phyloP scores from a whole-genome alignment of 371 early-diverging fungal species.

The Mortierella sp. region DNA sequence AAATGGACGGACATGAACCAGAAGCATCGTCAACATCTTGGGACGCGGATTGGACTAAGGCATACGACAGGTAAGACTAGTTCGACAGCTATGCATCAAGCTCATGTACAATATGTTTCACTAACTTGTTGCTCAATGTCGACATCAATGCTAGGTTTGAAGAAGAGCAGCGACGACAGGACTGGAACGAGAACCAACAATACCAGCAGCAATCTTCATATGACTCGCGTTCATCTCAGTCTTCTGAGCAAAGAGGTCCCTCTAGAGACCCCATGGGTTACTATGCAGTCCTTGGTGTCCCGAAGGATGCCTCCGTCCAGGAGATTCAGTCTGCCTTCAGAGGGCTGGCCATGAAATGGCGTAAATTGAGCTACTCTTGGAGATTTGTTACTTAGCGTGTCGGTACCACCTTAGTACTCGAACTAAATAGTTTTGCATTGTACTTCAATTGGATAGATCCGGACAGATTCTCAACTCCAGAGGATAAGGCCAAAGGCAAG shows the following conservation, averaged over 20 bases:
- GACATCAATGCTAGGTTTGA: constrained; percentile 55
- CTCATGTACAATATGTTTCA: background rate
- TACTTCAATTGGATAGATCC: constrained; percentile 60
- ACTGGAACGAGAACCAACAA: constrained; percentile 64
- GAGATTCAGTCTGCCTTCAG: constrained; percentile 76
- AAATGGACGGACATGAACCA: constrained; percentile 63
- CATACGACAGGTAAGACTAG: constrained; percentile 59
- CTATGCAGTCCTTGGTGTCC: constrained; percentile 63
- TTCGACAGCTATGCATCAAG: too few species aligned
- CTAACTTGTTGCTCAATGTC: background rate
- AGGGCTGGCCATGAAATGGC: constrained; percentile 62
- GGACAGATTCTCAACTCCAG: constrained; percentile 65
- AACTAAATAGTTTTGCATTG: background rate
- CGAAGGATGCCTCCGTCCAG: constrained; percentile 60
- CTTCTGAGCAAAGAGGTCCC: constrained; percentile 20
- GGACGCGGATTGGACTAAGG: constrained; percentile 70
- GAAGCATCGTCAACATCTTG: constrained; percentile 61
- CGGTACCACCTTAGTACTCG: background rate
- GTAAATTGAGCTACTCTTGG: constrained; percentile 26
- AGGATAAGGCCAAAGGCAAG: constrained; percentile 67
- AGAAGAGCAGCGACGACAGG: constrained; percentile 65
- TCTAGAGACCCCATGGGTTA: constrained; percentile 65
- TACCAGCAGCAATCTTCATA: constrained; percentile 51
- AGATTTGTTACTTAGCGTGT: background rate
- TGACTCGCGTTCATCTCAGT: constrained; percentile 31